phyloP scores from a whole-genome alignment of 495 filamentous ascomycete species.

The Trypethelium eluteriae region DNA sequence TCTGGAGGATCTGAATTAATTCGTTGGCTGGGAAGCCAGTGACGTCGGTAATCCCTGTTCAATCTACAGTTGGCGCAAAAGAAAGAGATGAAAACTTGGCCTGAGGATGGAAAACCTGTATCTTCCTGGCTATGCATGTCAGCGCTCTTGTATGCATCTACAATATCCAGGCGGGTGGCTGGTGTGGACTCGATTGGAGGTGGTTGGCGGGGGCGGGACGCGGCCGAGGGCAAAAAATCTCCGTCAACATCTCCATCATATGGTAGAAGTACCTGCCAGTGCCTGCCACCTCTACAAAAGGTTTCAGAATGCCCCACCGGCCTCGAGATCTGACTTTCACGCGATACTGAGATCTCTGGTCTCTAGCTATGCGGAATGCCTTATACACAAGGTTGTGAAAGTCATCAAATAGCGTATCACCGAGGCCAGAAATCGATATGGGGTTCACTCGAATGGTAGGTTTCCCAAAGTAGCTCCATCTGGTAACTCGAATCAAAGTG shows the following conservation, averaged over 20 bases:
- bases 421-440: too few species aligned
- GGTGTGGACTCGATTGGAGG: neutral
- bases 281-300: neutral
- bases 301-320: neutral
- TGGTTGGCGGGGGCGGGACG: neutral
- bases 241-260: neutral
- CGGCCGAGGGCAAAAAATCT: neutral
- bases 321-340: neutral
- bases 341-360: neutral
- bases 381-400: too few species aligned
- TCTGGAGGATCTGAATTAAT: neutral
- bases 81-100: conserved; percentile 3
- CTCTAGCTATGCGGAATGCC: too few species aligned
- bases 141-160: conserved; percentile 1
- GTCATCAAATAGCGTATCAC: too few species aligned
- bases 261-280: neutral
- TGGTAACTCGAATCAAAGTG: too few species aligned
- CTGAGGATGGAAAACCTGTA: neutral
- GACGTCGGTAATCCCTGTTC: conserved; percentile 7
- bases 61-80: neutral
- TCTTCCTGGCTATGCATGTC: conserved; percentile 1
- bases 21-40: conserved; percentile 8
- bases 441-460: too few species aligned
- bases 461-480: too few species aligned
- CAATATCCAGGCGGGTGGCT: neutral